phyloP scores from a whole-genome alignment of 306 rosid genomes.

The Ochetophila trinervis region DNA sequence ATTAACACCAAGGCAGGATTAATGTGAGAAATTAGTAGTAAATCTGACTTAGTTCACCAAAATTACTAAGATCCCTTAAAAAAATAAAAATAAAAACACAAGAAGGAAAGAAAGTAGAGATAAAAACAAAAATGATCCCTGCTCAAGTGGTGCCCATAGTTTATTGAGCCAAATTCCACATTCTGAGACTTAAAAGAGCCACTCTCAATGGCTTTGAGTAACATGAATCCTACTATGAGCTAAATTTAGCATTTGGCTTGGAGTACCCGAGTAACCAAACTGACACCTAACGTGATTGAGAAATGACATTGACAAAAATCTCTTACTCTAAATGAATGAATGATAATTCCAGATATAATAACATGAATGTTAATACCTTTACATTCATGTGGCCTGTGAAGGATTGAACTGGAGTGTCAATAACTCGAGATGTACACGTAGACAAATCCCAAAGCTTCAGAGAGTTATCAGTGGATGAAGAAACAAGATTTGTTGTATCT shows the following conservation, averaged over 20 bases:
- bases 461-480: slow-evolving; percentile 88
- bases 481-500: slow-evolving; percentile 61
- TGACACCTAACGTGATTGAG: slow-evolving; percentile 12
- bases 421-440: slow-evolving; percentile 62
- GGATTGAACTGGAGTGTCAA: slow-evolving; percentile 74
- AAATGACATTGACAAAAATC: neutral
- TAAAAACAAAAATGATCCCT: neutral
- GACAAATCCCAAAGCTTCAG: slow-evolving; percentile 99
- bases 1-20: slow-evolving; percentile 7
- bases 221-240: neutral
- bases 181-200: neutral
- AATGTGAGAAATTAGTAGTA: neutral
- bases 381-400: slow-evolving; percentile 84
- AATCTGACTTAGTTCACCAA: neutral
- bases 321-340: neutral
- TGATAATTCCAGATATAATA: neutral
- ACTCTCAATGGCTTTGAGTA: neutral
- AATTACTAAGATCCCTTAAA: neutral
- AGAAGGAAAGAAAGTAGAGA: neutral
- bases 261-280: neutral
- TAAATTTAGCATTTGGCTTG: neutral
- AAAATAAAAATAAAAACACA: neutral
- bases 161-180: neutral
- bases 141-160: neutral
- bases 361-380: slow-evolving; percentile 54